Base-by-base conservation (phyloP, 495 filamentous ascomycete species). In the Jackrogersella multiformis region DNA sequence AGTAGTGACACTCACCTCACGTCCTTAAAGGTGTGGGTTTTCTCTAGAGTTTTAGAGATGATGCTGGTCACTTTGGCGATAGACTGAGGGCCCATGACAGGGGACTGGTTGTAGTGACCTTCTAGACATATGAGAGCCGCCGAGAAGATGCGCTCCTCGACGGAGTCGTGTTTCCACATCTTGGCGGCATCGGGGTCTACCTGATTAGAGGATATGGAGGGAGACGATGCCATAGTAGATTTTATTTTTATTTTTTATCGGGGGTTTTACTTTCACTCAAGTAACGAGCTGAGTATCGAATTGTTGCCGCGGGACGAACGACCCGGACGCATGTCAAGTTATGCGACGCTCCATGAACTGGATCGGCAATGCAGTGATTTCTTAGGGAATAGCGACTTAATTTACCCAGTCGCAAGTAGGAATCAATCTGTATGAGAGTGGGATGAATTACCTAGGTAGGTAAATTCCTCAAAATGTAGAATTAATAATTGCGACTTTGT, bases 61-160 rank as follows among this genome's bases (percentile, higher is more conserved):
- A 86, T 83, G 32, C 76, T 78, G 38, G 77, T 81, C 16, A 84
- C 78, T 53, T 78, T 77, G 16, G 75, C 74, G 64, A 84, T 82
- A 15, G 80, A 82, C 41, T 76, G 80, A 4, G 78, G 75, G 1
- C 81, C 83, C 64, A 85, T 78, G 51, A 77, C 74, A 60, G 80
- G 78, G 46, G 81, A 75, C 45, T 82, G 67, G 53, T 77, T 80
- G 64, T 85, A 85, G 68, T 85, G 84, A n/a, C 80, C 79, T 64
- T 87, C 85, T 20, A 86, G 77, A 61, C 79, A 76, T 64, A 83
- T 81, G 61, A 87, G 75, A 24, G 81, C 79, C 7, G 80, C 78
- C 4, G 79, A 75, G 75, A 88, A 85, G 57, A 75, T 77, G 26
- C 84, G 74, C 76, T 87, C 86, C 76, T 88, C 86, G 54, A 84